Evolutionary conservation across 192 early-diverging fungal species (phyloP).

Genomic region (Lobosporangium transversale): DNA sequence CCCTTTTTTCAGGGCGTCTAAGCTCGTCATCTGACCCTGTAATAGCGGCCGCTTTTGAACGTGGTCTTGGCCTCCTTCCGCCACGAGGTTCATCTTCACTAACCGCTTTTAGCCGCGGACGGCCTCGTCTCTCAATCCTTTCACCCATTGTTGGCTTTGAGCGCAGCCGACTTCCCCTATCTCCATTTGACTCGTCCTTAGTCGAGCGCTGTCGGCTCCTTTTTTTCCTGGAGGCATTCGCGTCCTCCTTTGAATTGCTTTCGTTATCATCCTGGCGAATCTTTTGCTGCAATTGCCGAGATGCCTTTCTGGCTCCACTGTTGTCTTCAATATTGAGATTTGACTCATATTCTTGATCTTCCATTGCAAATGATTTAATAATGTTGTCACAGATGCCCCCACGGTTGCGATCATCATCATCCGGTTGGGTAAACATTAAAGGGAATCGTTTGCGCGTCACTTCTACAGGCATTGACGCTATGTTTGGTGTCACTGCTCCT

Average conservation of each 20-base stretch:
- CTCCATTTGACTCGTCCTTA: not conserved
- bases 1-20: too few relatives aligned
- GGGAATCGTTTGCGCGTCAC: not conserved
- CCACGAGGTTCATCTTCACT: not conserved
- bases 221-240: not conserved
- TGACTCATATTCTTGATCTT: not conserved
- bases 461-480: not conserved
- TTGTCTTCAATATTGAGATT: not conserved
- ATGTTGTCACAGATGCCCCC: constrained; percentile 15
- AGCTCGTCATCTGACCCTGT: too few relatives aligned
- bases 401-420: constrained; percentile 26
- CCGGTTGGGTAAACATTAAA: constrained; percentile 19
- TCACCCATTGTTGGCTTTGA: not conserved
- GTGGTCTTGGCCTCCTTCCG: too few relatives aligned
- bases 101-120: too few relatives aligned
- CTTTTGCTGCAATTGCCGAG: not conserved
- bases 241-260: not conserved
- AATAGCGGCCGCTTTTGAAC: too few relatives aligned
- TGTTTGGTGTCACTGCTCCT: too few relatives aligned
- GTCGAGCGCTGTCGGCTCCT: not conserved
- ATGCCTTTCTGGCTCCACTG: not conserved
- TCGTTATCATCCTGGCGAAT: not conserved
- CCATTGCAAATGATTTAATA: constrained; percentile 3
- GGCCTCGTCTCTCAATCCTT: not conserved
- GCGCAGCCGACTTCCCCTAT: not conserved